Base-by-base conservation (phyloP, 2,329 filamentous ascomycete species). In the Scortechinia acanthostroma region DNA sequence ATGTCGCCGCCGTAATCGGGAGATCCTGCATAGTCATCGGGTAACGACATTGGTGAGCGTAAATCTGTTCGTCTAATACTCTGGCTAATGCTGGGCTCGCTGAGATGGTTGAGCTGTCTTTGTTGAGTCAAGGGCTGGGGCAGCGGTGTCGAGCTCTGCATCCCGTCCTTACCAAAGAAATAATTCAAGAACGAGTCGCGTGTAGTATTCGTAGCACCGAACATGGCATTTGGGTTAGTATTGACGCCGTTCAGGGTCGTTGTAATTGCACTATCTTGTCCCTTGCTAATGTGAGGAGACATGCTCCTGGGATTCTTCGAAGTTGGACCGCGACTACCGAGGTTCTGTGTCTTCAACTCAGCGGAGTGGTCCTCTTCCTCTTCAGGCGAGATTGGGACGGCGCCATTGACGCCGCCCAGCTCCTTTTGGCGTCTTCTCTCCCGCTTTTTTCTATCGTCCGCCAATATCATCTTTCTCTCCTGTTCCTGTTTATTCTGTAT, bases 181-280 rank as follows among this genome's bases (percentile, higher is more conserved):
- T 98, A 98, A 66, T 91, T 97, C 50, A 98, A 66, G 71, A 98
- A 98, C 1, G 90, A 94, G 65, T 98, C 93, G 50, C 84, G 80
- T 33, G 88, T 80, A 48, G 70, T 77, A 46, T 83, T 82, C 43
- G 76, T 61, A 3, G 70, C 69, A 51, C 71, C 71, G 50, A 86
- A 75, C 45, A 75, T 73, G 21, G 79, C 73, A 10, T 83, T 81
- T 37, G 83, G 84, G 22, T 68, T 68, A 25, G 79, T 71, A 45
- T 84, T 73, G 46, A 64, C 63, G 10, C 84, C 83, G 53, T 89
- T 90, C 55, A 90, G 66, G 10, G 35, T 19, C 10, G 35, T 17
- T 10, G 80, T 70, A 49, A 90, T 74, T 50, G 74, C 75, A 45
- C 65, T 62, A 2, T 71, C 60, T 42, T 82, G 82, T 55, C 84